Percentiles rank a stretch among this genome's conserved stretches.
Conservation (phyloP, 805 yeast genomes). For the Candida schatavii region DNA sequence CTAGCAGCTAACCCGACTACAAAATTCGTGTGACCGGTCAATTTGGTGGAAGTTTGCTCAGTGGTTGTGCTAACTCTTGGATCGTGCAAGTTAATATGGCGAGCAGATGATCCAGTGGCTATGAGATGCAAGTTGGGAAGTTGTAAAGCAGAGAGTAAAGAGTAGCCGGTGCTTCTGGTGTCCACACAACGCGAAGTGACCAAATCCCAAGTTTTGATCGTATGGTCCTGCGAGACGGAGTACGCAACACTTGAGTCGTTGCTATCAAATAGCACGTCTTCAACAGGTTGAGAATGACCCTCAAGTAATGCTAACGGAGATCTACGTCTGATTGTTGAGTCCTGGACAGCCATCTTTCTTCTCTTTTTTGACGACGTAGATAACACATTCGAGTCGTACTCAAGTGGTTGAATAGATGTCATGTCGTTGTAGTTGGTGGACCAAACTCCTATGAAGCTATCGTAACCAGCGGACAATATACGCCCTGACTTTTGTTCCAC, state of each 20-base stretch:
- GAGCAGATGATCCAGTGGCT: conserved; percentile 96
- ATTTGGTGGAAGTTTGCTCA: conserved; percentile 55
- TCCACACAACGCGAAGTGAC: conserved; percentile 83
- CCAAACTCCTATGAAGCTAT: conserved; percentile 82
- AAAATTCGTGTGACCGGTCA: conserved; percentile 88
- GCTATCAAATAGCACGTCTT: conserved; percentile 72
- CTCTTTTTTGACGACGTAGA: conserved; percentile 88
- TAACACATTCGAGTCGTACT: conserved; percentile 44
- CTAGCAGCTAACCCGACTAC: conserved; percentile 75
- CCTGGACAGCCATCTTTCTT: conserved; percentile 75
- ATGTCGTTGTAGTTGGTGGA: conserved; percentile 82
- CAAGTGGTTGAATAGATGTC: conserved; percentile 52
- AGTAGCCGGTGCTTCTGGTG: conserved; percentile 81
- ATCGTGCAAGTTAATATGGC: conserved; percentile 92
- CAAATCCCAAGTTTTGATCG: conserved; percentile 94
- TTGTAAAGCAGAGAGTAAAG: conserved; percentile 72
- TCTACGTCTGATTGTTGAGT: conserved; percentile 72
- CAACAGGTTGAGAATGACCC: conserved; percentile 85
- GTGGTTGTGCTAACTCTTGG: conserved; percentile 71
- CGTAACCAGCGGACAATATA: conserved; percentile 83
- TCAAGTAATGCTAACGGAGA: conserved; percentile 77
- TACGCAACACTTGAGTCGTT: conserved; percentile 80
- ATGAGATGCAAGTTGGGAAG: conserved; percentile 66
- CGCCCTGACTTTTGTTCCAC: conserved; percentile 52
- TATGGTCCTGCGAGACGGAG: conserved; percentile 94